Conservation (phyloP, 1,284 basidiomycete genomes). For the Marasmius sp. region DNA sequence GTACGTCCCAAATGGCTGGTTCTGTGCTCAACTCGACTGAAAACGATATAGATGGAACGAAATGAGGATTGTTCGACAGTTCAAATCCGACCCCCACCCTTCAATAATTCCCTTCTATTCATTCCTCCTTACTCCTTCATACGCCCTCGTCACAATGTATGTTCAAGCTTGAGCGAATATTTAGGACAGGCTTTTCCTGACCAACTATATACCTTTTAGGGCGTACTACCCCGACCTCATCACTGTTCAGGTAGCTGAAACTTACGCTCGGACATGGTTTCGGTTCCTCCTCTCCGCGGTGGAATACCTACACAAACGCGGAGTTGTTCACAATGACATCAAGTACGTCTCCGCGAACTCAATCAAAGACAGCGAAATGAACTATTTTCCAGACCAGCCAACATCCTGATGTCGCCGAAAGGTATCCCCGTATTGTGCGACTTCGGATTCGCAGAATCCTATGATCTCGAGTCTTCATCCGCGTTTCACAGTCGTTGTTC, state of each 20-base stretch:
- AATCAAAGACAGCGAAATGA: slow-evolving; percentile 3
- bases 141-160: slow-evolving; percentile 85
- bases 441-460: slow-evolving; percentile 90
- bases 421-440: slow-evolving; percentile 85
- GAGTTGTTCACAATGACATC: slow-evolving; percentile 94
- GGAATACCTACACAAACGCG: slow-evolving; percentile 83
- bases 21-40: slow-evolving; percentile 14
- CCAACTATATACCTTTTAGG: slow-evolving; percentile 39
- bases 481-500: slow-evolving; percentile 82
- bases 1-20: slow-evolving; percentile 41
- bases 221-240: slow-evolving; percentile 75
- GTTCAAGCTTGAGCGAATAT: slow-evolving; percentile 22
- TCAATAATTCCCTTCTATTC: slow-evolving; percentile 90
- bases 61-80: slow-evolving; percentile 87
- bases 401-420: slow-evolving; percentile 76
- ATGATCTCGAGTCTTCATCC: slow-evolving; percentile 55
- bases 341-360: slow-evolving; percentile 55
- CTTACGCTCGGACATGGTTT: slow-evolving; percentile 82
- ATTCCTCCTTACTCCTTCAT: slow-evolving; percentile 89
- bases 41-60: slow-evolving; percentile 75
- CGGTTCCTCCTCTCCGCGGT: slow-evolving; percentile 82
- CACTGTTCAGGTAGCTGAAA: slow-evolving; percentile 81
- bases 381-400: slow-evolving; percentile 65
- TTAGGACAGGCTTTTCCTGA: background rate
- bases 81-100: slow-evolving; percentile 83